Conservation (phyloP, 345 rosid genomes). For the Hevea brasiliensis region DNA sequence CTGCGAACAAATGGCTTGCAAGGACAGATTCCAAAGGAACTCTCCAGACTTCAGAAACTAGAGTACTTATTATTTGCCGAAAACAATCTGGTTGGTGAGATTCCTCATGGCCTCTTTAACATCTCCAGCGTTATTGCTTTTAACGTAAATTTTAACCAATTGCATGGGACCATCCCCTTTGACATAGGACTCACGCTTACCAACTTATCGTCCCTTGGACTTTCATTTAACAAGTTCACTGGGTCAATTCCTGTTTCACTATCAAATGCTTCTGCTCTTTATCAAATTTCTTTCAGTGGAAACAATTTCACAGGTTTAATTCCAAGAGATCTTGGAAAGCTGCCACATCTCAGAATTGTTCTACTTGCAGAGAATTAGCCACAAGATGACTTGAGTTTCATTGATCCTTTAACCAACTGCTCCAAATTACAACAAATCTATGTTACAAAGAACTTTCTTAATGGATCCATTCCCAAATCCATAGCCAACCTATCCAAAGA, state of each 20-base stretch:
- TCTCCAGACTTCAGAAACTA: background rate
- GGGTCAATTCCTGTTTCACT: background rate
- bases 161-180: slow-evolving; percentile 26
- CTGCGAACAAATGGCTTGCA: background rate
- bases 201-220: background rate
- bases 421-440: background rate
- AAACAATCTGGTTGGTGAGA: slow-evolving; percentile 31
- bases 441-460: background rate
- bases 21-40: background rate
- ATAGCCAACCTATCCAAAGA: background rate
- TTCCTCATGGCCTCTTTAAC: slow-evolving; percentile 29
- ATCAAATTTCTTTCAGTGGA: background rate
- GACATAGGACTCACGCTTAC: slow-evolving; percentile 19
- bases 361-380: background rate
- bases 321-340: background rate
- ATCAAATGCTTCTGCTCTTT: background rate
- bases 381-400: background rate
- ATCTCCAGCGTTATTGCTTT: slow-evolving; percentile 11
- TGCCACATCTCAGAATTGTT: background rate
- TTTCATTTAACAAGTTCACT: background rate
- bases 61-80: background rate
- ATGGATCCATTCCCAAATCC: background rate
- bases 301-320: background rate
- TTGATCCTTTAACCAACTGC: background rate
- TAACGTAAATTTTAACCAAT: slow-evolving; percentile 14